Evolutionary conservation across 1,284 basidiomycete species (phyloP).

Genomic region (Boletellus deceptivus): DNA sequence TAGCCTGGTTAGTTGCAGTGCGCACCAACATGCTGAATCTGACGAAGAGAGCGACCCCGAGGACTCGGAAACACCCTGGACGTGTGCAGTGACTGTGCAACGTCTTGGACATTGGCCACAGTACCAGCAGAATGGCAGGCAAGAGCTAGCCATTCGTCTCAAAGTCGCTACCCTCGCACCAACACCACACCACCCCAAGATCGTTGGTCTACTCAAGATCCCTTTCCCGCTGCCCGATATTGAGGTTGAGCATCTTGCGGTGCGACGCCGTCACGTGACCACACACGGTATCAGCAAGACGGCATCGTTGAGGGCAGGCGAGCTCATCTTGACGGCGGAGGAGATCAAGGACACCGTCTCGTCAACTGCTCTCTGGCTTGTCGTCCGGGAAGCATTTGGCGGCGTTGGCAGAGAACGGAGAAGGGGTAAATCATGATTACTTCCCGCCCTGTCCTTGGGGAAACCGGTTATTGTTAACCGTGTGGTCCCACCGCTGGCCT

Average conservation of each 20-base stretch:
- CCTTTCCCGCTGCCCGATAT: conserved; percentile 83
- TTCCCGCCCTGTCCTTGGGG: not conserved
- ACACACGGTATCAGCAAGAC: conserved; percentile 44
- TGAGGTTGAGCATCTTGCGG: conserved; percentile 56
- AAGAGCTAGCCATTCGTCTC: conserved; percentile 35
- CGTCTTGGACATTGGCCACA: conserved; percentile 24
- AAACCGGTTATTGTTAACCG: too few relatives aligned
- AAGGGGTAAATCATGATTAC: conserved; percentile 57
- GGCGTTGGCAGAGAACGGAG: conserved; percentile 79
- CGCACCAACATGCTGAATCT: conserved; percentile 34
- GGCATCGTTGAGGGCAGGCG: conserved; percentile 35
- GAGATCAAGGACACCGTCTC: conserved; percentile 94
- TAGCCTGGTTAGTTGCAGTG: conserved; percentile 18
- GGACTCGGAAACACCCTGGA: conserved; percentile 95
- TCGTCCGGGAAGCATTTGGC: conserved; percentile 89
- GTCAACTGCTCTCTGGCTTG: conserved; percentile 87
- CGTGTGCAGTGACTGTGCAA: conserved; percentile 69
- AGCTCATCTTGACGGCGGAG: conserved; percentile 75
- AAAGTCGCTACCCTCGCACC: conserved; percentile 84
- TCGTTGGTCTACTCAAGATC: conserved; percentile 87
- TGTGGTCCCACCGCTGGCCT: too few relatives aligned
- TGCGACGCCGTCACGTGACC: conserved; percentile 50
- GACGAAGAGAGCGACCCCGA: conserved; percentile 86
- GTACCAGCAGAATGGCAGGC: conserved; percentile 2
- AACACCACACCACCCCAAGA: conserved; percentile 95